Conservation (phyloP, 306 rosid genomes). For the Cicer bijugum region DNA sequence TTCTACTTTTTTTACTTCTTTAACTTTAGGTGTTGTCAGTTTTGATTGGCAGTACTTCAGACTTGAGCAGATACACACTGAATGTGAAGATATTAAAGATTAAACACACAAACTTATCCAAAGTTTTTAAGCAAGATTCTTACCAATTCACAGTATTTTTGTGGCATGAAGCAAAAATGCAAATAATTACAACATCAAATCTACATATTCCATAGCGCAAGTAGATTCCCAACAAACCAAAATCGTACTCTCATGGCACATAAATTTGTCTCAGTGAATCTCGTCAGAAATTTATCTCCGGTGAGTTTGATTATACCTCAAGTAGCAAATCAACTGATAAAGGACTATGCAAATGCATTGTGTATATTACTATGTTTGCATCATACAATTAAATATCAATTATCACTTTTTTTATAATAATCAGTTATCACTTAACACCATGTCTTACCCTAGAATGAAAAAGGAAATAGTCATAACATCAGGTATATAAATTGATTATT, state of each 20-base stretch:
- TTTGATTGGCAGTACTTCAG: conserved; percentile 8
- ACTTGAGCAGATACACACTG: conserved; percentile 4
- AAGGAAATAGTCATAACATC: conserved; percentile 5
- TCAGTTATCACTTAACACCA: background rate
- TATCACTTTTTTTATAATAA: background rate
- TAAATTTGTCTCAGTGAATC: conserved; percentile 16
- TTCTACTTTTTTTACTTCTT: conserved; percentile 8
- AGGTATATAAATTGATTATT: conserved; percentile 14
- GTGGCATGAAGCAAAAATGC: conserved; percentile 31
- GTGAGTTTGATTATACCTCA: conserved; percentile 9
- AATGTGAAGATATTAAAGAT: conserved; percentile 25
- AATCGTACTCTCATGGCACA: background rate
- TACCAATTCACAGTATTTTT: conserved; percentile 17
- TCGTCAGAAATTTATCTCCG: background rate
- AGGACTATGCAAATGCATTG: background rate
- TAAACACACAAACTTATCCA: background rate
- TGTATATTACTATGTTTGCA: background rate
- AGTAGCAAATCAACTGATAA: conserved; percentile 22
- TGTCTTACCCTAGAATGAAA: conserved; percentile 14
- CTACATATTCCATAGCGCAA: conserved; percentile 19
- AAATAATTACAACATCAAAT: conserved; percentile 28
- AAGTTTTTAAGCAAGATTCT: conserved; percentile 18
- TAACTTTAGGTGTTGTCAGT: conserved; percentile 17
- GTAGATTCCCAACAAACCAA: conserved; percentile 9
- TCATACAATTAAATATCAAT: conserved; percentile 4